phyloP scores from a whole-genome alignment of 331 rosid species.

The Rosa hybrid region DNA sequence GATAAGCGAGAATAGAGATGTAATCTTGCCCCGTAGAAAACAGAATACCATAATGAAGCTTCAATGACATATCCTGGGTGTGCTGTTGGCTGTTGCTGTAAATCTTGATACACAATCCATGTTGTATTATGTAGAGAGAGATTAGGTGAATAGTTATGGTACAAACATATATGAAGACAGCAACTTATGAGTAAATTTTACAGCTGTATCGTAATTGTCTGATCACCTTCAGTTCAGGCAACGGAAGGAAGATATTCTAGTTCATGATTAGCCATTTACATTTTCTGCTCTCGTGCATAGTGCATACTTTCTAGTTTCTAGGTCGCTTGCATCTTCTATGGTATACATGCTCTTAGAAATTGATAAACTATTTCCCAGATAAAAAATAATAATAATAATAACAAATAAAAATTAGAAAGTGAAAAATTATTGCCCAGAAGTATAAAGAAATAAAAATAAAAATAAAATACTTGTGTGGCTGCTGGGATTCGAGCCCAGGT shows the following conservation, averaged over 20 bases:
- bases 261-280: background rate
- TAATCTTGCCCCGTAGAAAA: conserved; percentile 21
- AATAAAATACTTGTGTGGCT: conserved; percentile 39
- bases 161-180: background rate
- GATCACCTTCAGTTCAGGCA: background rate
- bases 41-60: background rate
- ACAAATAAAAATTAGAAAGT: no score
- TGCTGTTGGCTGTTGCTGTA: conserved; percentile 17
- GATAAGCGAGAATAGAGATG: conserved; percentile 78
- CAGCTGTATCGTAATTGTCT: background rate
- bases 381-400: no score
- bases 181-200: background rate
- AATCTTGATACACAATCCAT: conserved; percentile 28
- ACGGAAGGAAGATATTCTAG: background rate
- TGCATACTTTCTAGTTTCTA: background rate
- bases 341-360: background rate
- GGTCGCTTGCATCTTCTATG: no score
- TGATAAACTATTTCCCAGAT: background rate
- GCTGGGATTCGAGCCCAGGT: conserved; percentile 96
- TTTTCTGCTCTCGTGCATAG: background rate
- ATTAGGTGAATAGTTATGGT: conserved; percentile 12
- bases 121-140: conserved; percentile 26
- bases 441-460: background rate
- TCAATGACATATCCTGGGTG: conserved; percentile 24
- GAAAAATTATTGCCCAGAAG: no score